phyloP scores from a whole-genome alignment of 108 stramenopile genomes.

The Pseudonitzschia multistriata region DNA sequence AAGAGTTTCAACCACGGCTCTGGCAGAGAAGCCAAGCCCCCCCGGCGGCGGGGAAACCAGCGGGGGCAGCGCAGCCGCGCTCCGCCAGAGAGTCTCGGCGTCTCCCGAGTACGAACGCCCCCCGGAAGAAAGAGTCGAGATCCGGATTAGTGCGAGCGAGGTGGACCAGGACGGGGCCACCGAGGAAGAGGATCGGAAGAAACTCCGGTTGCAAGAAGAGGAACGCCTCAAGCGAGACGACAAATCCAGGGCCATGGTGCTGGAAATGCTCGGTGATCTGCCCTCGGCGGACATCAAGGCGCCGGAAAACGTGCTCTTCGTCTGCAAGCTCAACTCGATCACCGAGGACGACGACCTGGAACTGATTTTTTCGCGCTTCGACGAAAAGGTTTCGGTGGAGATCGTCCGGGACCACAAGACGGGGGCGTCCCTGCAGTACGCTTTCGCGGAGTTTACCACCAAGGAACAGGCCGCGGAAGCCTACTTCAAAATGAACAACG shows the following conservation, averaged over 20 bases:
- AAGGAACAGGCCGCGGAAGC: constrained; percentile 91
- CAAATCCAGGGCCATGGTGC: constrained; percentile 90
- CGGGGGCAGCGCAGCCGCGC: constrained; percentile 2
- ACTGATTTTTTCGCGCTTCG: constrained; percentile 94
- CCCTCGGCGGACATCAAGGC: constrained; percentile 83
- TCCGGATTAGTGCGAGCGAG: constrained; percentile 62
- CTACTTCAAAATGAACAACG: constrained; percentile 99
- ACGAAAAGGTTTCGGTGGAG: constrained; percentile 80
- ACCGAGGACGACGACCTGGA: constrained; percentile 97
- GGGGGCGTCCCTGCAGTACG: constrained; percentile 94
- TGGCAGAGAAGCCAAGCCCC: not conserved
- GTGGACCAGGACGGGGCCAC: constrained; percentile 49
- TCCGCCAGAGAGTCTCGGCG: constrained; percentile 11
- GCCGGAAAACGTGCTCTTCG: constrained; percentile 97
- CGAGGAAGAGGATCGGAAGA: constrained; percentile 31
- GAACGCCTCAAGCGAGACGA: constrained; percentile 68
- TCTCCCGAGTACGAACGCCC: constrained; percentile 79
- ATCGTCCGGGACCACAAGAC: constrained; percentile 95
- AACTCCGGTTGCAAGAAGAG: constrained; percentile 48
- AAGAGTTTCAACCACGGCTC: constrained; percentile 1
- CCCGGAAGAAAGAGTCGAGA: constrained; percentile 74
- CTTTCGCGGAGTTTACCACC: constrained; percentile 94
- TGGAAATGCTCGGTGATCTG: constrained; percentile 97
- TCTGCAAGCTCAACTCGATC: constrained; percentile 97
- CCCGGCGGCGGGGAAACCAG: not conserved